Conservation (phyloP, 169 alveolate species). For the Cystoisospora suis region DNA sequence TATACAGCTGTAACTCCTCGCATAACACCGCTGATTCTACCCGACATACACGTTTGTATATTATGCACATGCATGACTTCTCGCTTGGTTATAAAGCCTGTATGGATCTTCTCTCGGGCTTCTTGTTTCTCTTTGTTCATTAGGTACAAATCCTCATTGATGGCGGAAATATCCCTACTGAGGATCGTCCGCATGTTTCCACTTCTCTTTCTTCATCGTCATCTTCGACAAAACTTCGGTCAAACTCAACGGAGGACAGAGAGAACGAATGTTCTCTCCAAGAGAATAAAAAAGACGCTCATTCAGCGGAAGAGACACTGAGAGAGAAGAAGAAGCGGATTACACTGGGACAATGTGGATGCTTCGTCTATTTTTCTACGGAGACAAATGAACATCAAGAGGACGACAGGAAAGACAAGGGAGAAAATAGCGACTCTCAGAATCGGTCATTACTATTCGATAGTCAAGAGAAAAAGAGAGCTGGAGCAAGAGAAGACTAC, state of each 20-base stretch:
- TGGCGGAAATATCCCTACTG: not conserved
- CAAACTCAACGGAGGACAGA: no score
- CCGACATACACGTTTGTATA: no score
- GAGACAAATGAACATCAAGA: no score
- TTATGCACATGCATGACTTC: no score
- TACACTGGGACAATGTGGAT: not conserved
- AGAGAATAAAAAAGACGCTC: not conserved
- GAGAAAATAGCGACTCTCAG: not conserved
- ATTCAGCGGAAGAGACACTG: not conserved
- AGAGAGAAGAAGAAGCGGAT: not conserved
- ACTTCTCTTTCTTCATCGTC: not conserved
- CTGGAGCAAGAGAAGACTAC: not conserved
- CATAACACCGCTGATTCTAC: no score
- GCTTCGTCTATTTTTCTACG: not conserved
- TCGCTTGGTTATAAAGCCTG: no score
- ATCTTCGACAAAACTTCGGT: no score
- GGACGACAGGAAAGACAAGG: no score
- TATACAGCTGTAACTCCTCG: no score
- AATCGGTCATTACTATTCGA: not conserved
- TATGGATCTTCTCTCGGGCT: no score
- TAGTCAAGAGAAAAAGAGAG: not conserved
- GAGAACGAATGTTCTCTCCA: no score
- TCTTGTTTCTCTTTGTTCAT: no score
- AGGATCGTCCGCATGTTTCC: not conserved
- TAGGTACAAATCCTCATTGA: constrained; percentile 8